Conservation (phyloP, 2,329 filamentous ascomycete genomes). For the Drechslerella stenobrocha region DNA sequence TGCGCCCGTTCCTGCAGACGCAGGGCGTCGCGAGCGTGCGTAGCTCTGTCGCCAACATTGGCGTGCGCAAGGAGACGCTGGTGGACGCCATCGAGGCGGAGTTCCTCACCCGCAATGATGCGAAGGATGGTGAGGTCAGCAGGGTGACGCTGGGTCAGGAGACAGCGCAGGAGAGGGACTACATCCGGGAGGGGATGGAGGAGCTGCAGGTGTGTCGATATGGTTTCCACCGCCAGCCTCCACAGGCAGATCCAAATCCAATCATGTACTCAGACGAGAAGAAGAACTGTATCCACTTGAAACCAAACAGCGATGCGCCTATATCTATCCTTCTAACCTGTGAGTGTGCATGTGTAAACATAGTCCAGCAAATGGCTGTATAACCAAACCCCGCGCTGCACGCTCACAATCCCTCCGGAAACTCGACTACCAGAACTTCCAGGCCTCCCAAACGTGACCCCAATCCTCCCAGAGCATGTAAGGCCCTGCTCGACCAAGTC, state of each 20-base stretch:
- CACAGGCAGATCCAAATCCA: too few species aligned
- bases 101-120: constrained; percentile 60
- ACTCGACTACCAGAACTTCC: constrained; percentile 25
- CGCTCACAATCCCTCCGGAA: constrained; percentile 14
- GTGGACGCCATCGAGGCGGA: constrained; percentile 64
- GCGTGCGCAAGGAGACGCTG: constrained; percentile 61
- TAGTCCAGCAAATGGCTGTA: constrained; percentile 46
- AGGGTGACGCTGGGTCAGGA: constrained; percentile 65
- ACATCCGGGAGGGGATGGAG: constrained; percentile 65
- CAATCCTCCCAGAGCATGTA: constrained; percentile 28
- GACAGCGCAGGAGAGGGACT: constrained; percentile 58
- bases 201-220: constrained; percentile 63
- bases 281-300: too few species aligned
- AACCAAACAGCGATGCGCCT: too few species aligned
- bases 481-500: constrained; percentile 1
- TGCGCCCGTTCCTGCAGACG: constrained; percentile 73
- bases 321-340: too few species aligned
- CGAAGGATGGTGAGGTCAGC: background rate
- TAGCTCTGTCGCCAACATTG: constrained; percentile 79
- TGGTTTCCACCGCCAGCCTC: background rate
- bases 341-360: background rate
- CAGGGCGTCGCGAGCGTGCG: constrained; percentile 89
- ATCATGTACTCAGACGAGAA: background rate
- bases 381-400: constrained; percentile 38
- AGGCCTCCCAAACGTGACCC: constrained; percentile 12